Evolutionary conservation across 352 stramenopile genomes (phyloP).

Genomic region (Globisporangium irregulare): DNA sequence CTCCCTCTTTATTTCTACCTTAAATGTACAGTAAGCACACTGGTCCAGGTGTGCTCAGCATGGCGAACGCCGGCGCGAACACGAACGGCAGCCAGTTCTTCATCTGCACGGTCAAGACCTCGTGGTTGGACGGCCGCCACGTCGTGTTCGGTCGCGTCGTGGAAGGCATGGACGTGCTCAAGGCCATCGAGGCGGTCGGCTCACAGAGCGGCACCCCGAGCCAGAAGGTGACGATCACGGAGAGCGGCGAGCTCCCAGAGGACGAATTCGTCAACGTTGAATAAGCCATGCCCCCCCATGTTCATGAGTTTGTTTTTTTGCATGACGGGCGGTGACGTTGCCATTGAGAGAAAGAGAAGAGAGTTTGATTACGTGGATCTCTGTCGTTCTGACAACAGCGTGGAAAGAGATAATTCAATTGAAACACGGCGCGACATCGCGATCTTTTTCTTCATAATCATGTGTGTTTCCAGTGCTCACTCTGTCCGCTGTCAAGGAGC

Average conservation of each 20-base stretch:
- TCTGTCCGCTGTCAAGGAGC: background rate
- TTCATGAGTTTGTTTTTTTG: background rate
- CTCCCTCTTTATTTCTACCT: background rate
- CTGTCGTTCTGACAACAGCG: background rate
- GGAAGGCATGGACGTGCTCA: constrained; percentile 95
- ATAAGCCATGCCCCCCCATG: constrained; percentile 9
- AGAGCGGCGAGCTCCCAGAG: constrained; percentile 90
- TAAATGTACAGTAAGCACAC: constrained; percentile 51
- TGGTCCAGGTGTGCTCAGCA: constrained; percentile 67
- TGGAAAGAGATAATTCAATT: background rate
- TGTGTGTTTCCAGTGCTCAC: background rate
- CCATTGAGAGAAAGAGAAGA: background rate
- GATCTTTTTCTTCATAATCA: background rate
- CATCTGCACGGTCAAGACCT: constrained; percentile 92
- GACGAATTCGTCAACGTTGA: constrained; percentile 49
- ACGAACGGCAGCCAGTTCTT: constrained; percentile 98
- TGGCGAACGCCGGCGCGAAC: constrained; percentile 83
- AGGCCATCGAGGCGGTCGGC: constrained; percentile 94
- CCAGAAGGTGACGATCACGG: constrained; percentile 89
- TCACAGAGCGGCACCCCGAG: constrained; percentile 87
- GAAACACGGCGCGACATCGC: background rate
- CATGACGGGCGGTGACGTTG: background rate
- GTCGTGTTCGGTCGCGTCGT: constrained; percentile 94
- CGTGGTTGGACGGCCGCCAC: constrained; percentile 86
- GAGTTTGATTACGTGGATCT: background rate